phyloP scores from a whole-genome alignment of 2,329 filamentous ascomycete genomes.

The Xylaria hypoxylon region DNA sequence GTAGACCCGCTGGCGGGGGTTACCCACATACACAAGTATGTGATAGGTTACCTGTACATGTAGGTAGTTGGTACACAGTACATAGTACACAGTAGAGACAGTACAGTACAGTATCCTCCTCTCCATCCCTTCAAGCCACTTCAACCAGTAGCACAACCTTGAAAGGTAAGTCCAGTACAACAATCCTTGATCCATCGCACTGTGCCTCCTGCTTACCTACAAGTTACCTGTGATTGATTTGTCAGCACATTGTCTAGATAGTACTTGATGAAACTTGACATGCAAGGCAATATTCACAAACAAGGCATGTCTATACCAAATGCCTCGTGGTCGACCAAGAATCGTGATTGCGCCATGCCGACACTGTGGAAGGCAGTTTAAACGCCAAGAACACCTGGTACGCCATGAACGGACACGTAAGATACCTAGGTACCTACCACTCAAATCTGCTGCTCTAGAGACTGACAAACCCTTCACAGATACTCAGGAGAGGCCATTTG shows the following conservation, averaged over 20 bases:
- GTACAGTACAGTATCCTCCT: no score
- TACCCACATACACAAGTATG: background rate
- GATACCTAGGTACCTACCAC: slow-evolving; percentile 11
- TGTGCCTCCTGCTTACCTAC: no score
- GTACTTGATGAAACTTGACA: background rate
- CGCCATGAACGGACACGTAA: slow-evolving; percentile 51
- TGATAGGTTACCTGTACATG: no score
- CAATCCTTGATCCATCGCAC: no score
- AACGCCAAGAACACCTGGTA: slow-evolving; percentile 50
- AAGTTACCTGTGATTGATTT: no score
- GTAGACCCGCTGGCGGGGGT: no score
- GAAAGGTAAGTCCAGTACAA: no score
- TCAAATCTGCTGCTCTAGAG: background rate
- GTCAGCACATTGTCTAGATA: background rate
- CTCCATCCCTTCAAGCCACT: no score
- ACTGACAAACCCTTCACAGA: slow-evolving; percentile 41
- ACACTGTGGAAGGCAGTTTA: slow-evolving; percentile 50
- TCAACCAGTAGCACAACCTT: no score
- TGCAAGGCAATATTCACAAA: background rate
- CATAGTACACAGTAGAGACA: no score
- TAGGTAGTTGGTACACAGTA: no score
- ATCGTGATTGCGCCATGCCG: slow-evolving; percentile 43
- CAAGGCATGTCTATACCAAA: slow-evolving; percentile 14
- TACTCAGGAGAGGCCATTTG: slow-evolving; percentile 51
- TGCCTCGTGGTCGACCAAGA: slow-evolving; percentile 38